Evolutionary conservation across 495 filamentous ascomycete species (phyloP), one percentile per base, ranked within the genome.

Genomic region (Annulohypoxylon stygium): DNA sequence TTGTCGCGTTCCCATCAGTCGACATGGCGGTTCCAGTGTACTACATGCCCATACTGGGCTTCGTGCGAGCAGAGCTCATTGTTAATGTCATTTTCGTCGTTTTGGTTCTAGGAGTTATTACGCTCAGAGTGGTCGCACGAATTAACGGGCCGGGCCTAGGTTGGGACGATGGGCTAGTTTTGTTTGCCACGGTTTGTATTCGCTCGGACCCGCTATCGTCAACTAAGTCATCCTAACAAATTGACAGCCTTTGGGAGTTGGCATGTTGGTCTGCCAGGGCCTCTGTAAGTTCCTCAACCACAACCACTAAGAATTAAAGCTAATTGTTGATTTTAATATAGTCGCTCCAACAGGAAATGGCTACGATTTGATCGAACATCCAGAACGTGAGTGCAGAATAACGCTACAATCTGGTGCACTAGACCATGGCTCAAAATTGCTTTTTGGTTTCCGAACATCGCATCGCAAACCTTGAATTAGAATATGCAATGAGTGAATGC

Each of bases 271-370:
- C 11, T 71, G 69, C 12, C 69, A 71, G 39, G 69, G 69, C 20
- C 53, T 71, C 18, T 71, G 69, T 71, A 65, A 57, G 69, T 67
- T 39, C 14, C 11, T 23, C 0, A 64, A 18, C 33, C 51, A 16
- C 50, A 3, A 25, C 14, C 11, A 8, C 3, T 26, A 4, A 47
- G 12, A 48, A 36, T 14, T 3, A 30, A 65, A 23, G 25, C 36
- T 25, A 33, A 37, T 43, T 53, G 0, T 10, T n/a, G n/a, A 16
- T 26, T 10, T n/a, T 1, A 30, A 11, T 39, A 55, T 43, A 74
- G 71, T 67, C 55, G 62, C 71, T 4, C 66, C 60, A 16, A 2
- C 71, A 47, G 71, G 71, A 48, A 67, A 67, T 23, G 71, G 71
- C 2, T 74, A 71, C 10, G 7, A 54, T 23, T 23, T 71, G 12